A percentile compares a stretch with the other conserved stretches of the same genome.
phyloP scores from a whole-genome alignment of 768 basidiomycete genomes.

The Kwoniella europaea region DNA sequence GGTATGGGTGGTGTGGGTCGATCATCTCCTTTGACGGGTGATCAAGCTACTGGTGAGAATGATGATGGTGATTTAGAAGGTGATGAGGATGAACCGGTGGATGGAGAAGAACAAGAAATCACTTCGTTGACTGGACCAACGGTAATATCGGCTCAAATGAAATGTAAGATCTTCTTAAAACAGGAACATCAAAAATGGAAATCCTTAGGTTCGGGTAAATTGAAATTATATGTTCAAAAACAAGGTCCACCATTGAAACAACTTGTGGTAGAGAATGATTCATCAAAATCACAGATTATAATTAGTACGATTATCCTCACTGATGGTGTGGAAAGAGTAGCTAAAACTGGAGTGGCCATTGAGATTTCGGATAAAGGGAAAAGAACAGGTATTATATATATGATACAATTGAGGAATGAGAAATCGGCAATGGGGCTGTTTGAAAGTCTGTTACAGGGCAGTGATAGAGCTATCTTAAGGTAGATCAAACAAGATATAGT shows the following conservation, averaged over 20 bases:
- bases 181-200: constrained; percentile 97
- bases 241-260: constrained; percentile 90
- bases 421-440: constrained; percentile 81
- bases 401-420: constrained; percentile 95
- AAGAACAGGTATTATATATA: constrained; percentile 91
- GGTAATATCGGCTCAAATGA: constrained; percentile 84
- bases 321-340: constrained; percentile 97
- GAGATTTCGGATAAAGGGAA: constrained; percentile 90
- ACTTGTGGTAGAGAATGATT: constrained; percentile 88
- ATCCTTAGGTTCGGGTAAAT: constrained; percentile 80
- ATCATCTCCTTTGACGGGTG: constrained; percentile 15
- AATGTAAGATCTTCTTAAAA: constrained; percentile 96
- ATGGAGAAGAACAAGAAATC: constrained; percentile 59
- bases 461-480: constrained; percentile 66
- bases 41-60: not conserved
- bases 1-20: constrained; percentile 10
- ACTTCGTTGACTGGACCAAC: constrained; percentile 69
- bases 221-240: constrained; percentile 80
- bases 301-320: constrained; percentile 95
- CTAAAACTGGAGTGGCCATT: constrained; percentile 95
- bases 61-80: constrained; percentile 6
- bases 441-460: constrained; percentile 82
- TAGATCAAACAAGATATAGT: not conserved
- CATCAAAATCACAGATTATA: constrained; percentile 70
- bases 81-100: constrained; percentile 47